These are phyloP conservation scores for Backusella macrospora DNA, from an alignment of 192 early-diverging fungal species.

Conservation along the genomic window DNA sequence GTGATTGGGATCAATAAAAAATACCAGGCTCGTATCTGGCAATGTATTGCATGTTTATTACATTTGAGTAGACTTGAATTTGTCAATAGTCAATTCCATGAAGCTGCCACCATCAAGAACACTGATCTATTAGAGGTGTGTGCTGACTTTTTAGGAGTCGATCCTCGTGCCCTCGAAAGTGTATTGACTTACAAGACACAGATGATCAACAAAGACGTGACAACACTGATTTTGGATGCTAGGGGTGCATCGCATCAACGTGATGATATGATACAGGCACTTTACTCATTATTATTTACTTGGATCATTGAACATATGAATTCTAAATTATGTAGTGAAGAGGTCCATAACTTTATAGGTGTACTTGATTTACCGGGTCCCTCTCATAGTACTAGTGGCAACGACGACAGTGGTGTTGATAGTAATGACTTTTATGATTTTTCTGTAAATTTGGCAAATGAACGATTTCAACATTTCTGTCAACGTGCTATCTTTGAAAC, in stretches of 20 bases:
- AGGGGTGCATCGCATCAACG: conserved; percentile 69
- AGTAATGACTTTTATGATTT: conserved; percentile 62
- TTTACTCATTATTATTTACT: conserved; percentile 84
- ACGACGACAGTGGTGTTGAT: conserved; percentile 45
- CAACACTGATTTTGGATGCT: conserved; percentile 78
- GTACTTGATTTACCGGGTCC: conserved; percentile 88
- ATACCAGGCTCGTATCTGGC: conserved; percentile 83
- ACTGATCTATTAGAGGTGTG: conserved; percentile 70
- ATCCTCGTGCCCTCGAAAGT: conserved; percentile 68
- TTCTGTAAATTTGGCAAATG: conserved; percentile 68
- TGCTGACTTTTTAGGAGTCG: conserved; percentile 83
- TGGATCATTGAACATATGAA: conserved; percentile 89
- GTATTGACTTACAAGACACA: conserved; percentile 82
- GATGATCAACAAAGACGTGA: conserved; percentile 78
- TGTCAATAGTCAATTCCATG: conserved; percentile 65
- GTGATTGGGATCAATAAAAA: conserved; percentile 81
- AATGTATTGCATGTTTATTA: conserved; percentile 82
- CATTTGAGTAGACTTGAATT: conserved; percentile 89
- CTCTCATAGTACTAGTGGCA: conserved; percentile 55
- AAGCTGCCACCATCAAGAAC: conserved; percentile 79
- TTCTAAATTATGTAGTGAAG: conserved; percentile 72
- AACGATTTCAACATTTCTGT: conserved; percentile 80
- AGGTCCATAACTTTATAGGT: conserved; percentile 74
- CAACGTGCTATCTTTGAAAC: conserved; percentile 73
- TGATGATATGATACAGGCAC: conserved; percentile 69